A percentile compares a stretch with the other conserved stretches of the same genome.
These are phyloP conservation scores for Ceratocystis destructans DNA, from an alignment of 2,329 filamentous ascomycete genomes.

Conservation along the genomic window DNA sequence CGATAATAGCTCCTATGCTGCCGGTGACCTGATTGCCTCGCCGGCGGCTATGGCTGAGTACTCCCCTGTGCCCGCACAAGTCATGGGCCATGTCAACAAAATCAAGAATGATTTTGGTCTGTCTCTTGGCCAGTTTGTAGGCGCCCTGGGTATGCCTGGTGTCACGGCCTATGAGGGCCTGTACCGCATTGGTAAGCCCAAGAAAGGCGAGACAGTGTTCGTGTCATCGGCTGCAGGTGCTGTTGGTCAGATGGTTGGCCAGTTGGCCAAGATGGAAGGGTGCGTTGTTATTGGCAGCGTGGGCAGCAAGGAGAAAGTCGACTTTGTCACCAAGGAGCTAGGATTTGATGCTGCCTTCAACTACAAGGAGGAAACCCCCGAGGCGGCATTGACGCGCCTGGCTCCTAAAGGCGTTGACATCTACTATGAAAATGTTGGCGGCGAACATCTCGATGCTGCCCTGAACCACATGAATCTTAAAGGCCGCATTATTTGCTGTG, in stretches of 20 bases:
- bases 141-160: slow-evolving; percentile 49
- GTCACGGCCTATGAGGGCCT: slow-evolving; percentile 59
- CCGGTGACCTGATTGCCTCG: slow-evolving; percentile 52
- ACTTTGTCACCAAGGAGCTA: slow-evolving; percentile 43
- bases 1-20: slow-evolving; percentile 45
- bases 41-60: slow-evolving; percentile 56
- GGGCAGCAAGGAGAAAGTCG: slow-evolving; percentile 65
- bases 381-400: slow-evolving; percentile 53
- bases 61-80: slow-evolving; percentile 37
- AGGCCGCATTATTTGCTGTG: slow-evolving; percentile 52
- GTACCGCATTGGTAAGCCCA: slow-evolving; percentile 48
- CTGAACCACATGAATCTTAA: slow-evolving; percentile 39
- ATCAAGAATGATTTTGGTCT: slow-evolving; percentile 57
- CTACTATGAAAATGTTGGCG: slow-evolving; percentile 42
- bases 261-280: slow-evolving; percentile 70
- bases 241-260: slow-evolving; percentile 70
- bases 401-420: slow-evolving; percentile 67
- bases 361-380: slow-evolving; percentile 69
- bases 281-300: slow-evolving; percentile 68
- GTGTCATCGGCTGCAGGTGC: slow-evolving; percentile 67
- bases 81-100: slow-evolving; percentile 34
- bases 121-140: slow-evolving; percentile 54
- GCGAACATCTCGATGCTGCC: slow-evolving; percentile 37
- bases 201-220: slow-evolving; percentile 62
- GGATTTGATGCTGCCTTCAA: slow-evolving; percentile 57